A percentile compares a stretch with the other conserved stretches of the same genome.
These are phyloP conservation scores for Kodamaea lidongshanica DNA, from an alignment of 805 yeast species.

Conservation along the genomic window DNA sequence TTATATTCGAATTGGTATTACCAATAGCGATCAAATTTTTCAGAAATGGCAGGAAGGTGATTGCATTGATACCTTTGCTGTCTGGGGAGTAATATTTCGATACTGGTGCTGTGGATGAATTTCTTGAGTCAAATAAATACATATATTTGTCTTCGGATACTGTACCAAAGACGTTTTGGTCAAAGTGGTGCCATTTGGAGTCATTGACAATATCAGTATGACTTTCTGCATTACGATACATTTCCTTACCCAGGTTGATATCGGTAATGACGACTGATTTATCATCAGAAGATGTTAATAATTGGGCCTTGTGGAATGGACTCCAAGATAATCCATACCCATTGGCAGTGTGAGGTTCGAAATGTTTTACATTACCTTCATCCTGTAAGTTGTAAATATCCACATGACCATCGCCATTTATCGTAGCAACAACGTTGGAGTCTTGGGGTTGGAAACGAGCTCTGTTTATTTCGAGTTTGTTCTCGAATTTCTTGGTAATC, in stretches of 20 bases:
- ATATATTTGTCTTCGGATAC: conserved; percentile 67
- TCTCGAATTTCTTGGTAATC: conserved; percentile 54
- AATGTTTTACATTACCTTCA: conserved; percentile 22
- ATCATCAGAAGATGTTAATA: conserved; percentile 65
- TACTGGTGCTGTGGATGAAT: conserved; percentile 19
- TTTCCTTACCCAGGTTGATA: conserved; percentile 14
- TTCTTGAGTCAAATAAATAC: conserved; percentile 50
- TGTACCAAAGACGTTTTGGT: conserved; percentile 52
- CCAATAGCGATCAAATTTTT: conserved; percentile 60
- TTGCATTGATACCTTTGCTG: conserved; percentile 47
- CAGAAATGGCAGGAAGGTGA: conserved; percentile 62
- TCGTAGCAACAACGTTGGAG: conserved; percentile 51
- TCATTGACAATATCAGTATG: conserved; percentile 68
- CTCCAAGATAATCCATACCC: conserved; percentile 77
- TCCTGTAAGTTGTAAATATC: conserved; percentile 43
- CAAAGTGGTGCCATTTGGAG: conserved; percentile 61
- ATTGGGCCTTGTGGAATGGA: conserved; percentile 38
- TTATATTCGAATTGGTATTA: conserved; percentile 59
- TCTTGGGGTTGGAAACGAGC: conserved; percentile 67
- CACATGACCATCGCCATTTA: conserved; percentile 61
- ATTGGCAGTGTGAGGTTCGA: conserved; percentile 54
- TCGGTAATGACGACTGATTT: conserved; percentile 59
- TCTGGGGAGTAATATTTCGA: conserved; percentile 20
- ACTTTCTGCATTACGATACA: conserved; percentile 12
- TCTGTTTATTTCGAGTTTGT: conserved; percentile 62